Base-by-base conservation (phyloP, 306 rosid genomes). In the Begonia masoniana region DNA sequence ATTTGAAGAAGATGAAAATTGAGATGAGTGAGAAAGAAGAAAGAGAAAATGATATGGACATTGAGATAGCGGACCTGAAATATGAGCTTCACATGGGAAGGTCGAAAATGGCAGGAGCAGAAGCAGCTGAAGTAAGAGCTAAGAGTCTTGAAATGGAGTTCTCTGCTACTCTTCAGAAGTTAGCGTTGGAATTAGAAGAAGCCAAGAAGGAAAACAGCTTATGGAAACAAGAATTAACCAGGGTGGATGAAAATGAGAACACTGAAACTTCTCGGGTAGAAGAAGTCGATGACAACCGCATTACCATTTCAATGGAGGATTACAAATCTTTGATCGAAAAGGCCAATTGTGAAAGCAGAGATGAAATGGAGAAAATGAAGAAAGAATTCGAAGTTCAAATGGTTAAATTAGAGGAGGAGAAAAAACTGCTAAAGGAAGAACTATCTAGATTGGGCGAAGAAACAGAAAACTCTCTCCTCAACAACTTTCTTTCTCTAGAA, bases 331-430 rank as follows among this genome's bases (percentile, higher is more conserved):
- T 64, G 50, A 60, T 68, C 52, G 17, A 47, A 23, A 31, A 47
- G 35, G 53, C 49, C 15, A 45, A 47, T 13, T 13, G 10, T 39
- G 60, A 62, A 21, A 10, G 45, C 12, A 59, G 63, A 52, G 50
- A 55, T 36, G 81, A 82, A 47, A 10, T 82, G 58, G 88, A 76
- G 63, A 50, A 42, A 52, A 56, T 85, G 81, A 80, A 71, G 71
- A 71, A 71, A 70, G 83, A 85, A 55, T 35, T 89, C 46, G 81
- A 76, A 55, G 76, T 51, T 60, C 87, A 93, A 60, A 35, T 42
- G 12, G 57, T 5, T 7, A 89, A 81, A 50, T 70, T 80, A 6
- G 76, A 71, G 63, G 51, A 54, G 50, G 71, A 68, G 54, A 68
- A 54, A n/a, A 52, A 42, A 36, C 68, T 17, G 56, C 26, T 63